Base-by-base conservation (phyloP, 1,139 yeast genomes). In the Scheffersomyces illinoinensis region DNA sequence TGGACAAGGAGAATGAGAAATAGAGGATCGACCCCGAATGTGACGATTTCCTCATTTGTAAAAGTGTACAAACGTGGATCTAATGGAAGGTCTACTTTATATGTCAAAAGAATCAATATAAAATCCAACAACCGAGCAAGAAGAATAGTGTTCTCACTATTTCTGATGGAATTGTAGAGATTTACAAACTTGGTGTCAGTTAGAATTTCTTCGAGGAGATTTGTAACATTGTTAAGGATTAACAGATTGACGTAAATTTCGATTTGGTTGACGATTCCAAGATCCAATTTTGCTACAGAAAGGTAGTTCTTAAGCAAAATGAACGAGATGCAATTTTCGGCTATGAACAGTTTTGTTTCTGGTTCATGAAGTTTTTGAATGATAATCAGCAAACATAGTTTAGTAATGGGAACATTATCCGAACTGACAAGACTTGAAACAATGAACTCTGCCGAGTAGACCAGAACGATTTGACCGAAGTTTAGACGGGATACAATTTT, bases 101-200 rank as follows among this genome's bases (percentile, higher is more conserved):
- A 56, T 14, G 62, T 66, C 53, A 60, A 56, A 52, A 72, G 52
- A 2, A 70, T 54, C 17, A 66, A 58, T 1, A 70, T 55, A 54
- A 64, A 66, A 56, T 74, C 78, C 52, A 76, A 63, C 33, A 74
- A 66, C 43, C 80, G 62, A 0, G 77, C 64, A 5, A 58, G 43
- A 39, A 65, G 58, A 3, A 66, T 58, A 19, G 66, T 53, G 47
- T 62, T 58, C 14, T 55, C 39, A 10, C 46, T 18, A 23, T 43
- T 50, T 26, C 61, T 59, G 18, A 57, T 56, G 19, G 46, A 21
- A 17, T 56, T 55, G 46, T 59, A 61, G 10, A 61, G 52, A 3
- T 56, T 47, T n/a, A 57, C 52, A 26, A 57, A 58, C 14, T 57
- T 55, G 4, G 59, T 53, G 10, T 54, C 58, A 1, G 56, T 57